Evolutionary conservation across 257 asterid species (phyloP).

Genomic region (Solanum pinnatisectum): DNA sequence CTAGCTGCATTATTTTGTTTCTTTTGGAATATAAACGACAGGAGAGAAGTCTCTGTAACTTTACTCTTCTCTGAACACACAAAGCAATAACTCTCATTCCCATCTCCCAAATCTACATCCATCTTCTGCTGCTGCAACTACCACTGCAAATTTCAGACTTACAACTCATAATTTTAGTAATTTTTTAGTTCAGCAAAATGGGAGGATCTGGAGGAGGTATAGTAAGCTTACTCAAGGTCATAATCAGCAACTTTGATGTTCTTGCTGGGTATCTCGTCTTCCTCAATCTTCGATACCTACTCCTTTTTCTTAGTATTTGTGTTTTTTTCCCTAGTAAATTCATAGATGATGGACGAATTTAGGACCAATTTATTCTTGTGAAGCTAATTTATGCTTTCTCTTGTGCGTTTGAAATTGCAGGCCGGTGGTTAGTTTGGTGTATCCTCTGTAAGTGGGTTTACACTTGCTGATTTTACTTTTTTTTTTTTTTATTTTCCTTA

Average conservation of each 20-base stretch:
- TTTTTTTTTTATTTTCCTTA: neutral
- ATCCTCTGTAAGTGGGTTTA: constrained; percentile 75
- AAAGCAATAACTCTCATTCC: neutral
- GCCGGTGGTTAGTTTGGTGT: constrained; percentile 85
- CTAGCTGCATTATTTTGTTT: neutral
- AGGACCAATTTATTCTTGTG: neutral
- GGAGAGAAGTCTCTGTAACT: neutral
- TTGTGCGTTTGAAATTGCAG: constrained; percentile 36
- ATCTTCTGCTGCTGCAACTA: neutral
- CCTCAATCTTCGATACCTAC: neutral
- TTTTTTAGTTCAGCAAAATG: constrained; percentile 18
- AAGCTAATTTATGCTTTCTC: neutral
- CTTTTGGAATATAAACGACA: neutral
- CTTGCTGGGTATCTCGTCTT: constrained; percentile 55
- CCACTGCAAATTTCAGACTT: neutral
- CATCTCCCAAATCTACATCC: neutral
- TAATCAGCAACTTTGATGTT: constrained; percentile 52
- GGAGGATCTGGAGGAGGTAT: constrained; percentile 69
- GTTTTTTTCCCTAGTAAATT: neutral
- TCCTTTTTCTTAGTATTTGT: neutral
- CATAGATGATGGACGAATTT: neutral
- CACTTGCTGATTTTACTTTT: neutral
- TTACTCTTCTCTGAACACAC: neutral
- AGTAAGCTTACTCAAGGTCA: constrained; percentile 50
- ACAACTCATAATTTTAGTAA: neutral